A percentile compares a stretch with the other conserved stretches of the same genome.
Conservation (phyloP, 1,139 yeast species). For the Kurtzmaniella quercitrusa region DNA sequence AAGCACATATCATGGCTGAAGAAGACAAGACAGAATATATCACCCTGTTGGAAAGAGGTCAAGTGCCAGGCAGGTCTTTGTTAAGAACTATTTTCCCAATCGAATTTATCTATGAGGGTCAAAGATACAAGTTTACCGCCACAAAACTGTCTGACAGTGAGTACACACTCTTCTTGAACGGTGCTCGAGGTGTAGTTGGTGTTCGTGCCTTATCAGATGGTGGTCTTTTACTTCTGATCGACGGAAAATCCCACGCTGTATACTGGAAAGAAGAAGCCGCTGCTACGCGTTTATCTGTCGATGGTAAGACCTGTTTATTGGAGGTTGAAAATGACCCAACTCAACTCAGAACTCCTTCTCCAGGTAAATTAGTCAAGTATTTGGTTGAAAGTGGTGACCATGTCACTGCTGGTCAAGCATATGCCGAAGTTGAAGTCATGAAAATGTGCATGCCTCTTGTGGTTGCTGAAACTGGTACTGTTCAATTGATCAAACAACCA, state of each 20-base stretch:
- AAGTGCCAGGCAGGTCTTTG: slow-evolving; percentile 78
- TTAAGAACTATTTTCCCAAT: slow-evolving; percentile 86
- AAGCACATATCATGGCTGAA: slow-evolving; percentile 80
- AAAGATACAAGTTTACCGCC: slow-evolving; percentile 89
- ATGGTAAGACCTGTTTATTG: slow-evolving; percentile 87
- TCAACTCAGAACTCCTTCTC: slow-evolving; percentile 96
- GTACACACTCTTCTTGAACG: slow-evolving; percentile 87
- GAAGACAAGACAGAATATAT: slow-evolving; percentile 67
- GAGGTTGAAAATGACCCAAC: slow-evolving; percentile 98
- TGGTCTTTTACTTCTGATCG: slow-evolving; percentile 81
- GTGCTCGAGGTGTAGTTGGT: slow-evolving; percentile 84
- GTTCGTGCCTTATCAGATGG: slow-evolving; percentile 90
- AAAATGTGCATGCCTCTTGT: slow-evolving; percentile 94
- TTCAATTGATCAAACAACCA: slow-evolving; percentile 94
- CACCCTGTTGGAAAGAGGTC: slow-evolving; percentile 84
- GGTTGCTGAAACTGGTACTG: slow-evolving; percentile 89
- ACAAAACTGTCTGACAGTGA: slow-evolving; percentile 84
- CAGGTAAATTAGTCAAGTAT: slow-evolving; percentile 93
- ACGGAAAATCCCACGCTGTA: slow-evolving; percentile 90
- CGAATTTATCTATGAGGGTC: slow-evolving; percentile 93
- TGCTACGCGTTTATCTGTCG: slow-evolving; percentile 94
- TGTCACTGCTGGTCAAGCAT: slow-evolving; percentile 85
- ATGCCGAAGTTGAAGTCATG: slow-evolving; percentile 99
- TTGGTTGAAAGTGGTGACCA: slow-evolving; percentile 96
- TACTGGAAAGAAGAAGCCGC: slow-evolving; percentile 98